phyloP scores from a whole-genome alignment of 1,284 basidiomycete genomes.

The Trametes versicolor region DNA sequence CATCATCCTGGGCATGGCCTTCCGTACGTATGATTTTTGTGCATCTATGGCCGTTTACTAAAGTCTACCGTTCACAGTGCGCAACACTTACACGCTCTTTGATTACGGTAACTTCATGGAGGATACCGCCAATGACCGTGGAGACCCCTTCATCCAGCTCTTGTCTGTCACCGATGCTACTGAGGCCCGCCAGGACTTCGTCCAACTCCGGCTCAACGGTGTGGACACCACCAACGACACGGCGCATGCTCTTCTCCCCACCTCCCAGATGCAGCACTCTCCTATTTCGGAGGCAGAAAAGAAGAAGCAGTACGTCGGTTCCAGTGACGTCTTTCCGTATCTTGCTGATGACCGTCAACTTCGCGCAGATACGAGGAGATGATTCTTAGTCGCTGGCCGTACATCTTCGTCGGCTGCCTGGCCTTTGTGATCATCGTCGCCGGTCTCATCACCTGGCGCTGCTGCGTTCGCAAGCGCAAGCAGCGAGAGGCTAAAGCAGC shows the following conservation, averaged over 20 bases:
- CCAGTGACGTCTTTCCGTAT: background rate
- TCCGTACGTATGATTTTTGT: slow-evolving; percentile 59
- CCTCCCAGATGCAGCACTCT: slow-evolving; percentile 66
- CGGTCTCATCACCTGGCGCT: slow-evolving; percentile 50
- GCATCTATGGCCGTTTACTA: background rate
- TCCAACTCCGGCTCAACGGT: slow-evolving; percentile 58
- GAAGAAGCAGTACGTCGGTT: slow-evolving; percentile 61
- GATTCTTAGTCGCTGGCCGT: slow-evolving; percentile 78
- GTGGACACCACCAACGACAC: slow-evolving; percentile 53
- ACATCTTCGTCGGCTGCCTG: slow-evolving; percentile 75
- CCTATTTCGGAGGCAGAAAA: slow-evolving; percentile 73
- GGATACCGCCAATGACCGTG: slow-evolving; percentile 45
- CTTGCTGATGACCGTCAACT: background rate
- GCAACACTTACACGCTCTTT: slow-evolving; percentile 70
- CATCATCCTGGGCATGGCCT: slow-evolving; percentile 84
- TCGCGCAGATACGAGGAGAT: slow-evolving; percentile 57
- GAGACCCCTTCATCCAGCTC: slow-evolving; percentile 68
- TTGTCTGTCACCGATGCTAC: slow-evolving; percentile 55
- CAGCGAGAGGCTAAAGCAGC: slow-evolving; percentile 26
- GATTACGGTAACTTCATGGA: slow-evolving; percentile 68
- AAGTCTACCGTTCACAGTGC: slow-evolving; percentile 54
- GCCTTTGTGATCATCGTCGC: slow-evolving; percentile 56
- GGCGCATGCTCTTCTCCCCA: slow-evolving; percentile 64
- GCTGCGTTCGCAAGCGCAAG: slow-evolving; percentile 60
- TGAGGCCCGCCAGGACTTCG: slow-evolving; percentile 59